phyloP scores from a whole-genome alignment of 2,329 filamentous ascomycete genomes.

The Cryphonectria parasitica region DNA sequence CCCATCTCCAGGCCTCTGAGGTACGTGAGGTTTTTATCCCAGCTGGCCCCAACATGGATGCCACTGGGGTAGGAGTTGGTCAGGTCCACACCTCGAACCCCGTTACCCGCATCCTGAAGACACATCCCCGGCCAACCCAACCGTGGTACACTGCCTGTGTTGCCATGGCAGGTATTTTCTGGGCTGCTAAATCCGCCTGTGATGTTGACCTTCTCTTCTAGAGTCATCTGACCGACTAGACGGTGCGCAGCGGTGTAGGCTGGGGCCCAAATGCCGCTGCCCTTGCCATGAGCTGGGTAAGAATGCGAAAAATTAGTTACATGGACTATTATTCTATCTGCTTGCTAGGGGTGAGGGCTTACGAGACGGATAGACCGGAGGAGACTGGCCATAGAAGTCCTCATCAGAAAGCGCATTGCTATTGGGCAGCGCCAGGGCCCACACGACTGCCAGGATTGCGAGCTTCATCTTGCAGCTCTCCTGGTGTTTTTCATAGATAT shows the following conservation, averaged over 20 bases:
- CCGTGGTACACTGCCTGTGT: slow-evolving; percentile 50
- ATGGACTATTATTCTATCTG: too few relatives aligned
- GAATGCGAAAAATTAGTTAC: background rate
- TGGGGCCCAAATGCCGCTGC: slow-evolving; percentile 52
- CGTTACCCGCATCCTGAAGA: slow-evolving; percentile 54
- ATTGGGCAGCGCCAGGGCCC: background rate
- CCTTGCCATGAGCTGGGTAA: slow-evolving; percentile 32
- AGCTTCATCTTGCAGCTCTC: slow-evolving; percentile 12
- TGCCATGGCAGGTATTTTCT: slow-evolving; percentile 58
- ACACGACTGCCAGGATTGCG: background rate
- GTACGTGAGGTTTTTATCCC: slow-evolving; percentile 59
- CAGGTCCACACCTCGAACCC: slow-evolving; percentile 51
- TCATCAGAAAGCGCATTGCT: slow-evolving; percentile 17
- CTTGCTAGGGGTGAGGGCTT: slow-evolving; percentile 16
- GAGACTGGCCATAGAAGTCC: slow-evolving; percentile 28
- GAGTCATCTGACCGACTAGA: slow-evolving; percentile 64
- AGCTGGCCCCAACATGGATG: slow-evolving; percentile 53
- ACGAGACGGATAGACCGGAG: slow-evolving; percentile 31
- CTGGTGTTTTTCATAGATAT: background rate
- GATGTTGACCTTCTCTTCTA: slow-evolving; percentile 65
- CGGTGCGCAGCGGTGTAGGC: slow-evolving; percentile 62
- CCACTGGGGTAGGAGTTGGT: slow-evolving; percentile 54
- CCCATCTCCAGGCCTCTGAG: slow-evolving; percentile 57
- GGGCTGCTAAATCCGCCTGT: slow-evolving; percentile 44
- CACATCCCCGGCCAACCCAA: slow-evolving; percentile 52